Base-by-base conservation (phyloP, 208 protist genomes). In the Trypanosoma grayi region DNA sequence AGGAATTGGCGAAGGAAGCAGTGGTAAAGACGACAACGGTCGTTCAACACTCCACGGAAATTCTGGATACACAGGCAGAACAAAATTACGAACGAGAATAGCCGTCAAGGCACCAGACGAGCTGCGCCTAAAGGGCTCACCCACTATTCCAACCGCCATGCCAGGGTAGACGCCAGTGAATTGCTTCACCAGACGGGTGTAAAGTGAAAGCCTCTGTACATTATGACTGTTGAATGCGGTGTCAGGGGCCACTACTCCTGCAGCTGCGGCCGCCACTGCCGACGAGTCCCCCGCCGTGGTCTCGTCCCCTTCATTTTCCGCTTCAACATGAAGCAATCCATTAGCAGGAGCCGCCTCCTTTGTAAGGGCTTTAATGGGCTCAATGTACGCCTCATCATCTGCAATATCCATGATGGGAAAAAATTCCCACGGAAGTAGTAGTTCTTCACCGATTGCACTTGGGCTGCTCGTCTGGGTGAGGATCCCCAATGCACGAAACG, bases 111-210 rank as follows among this genome's bases (percentile, higher is more conserved):
- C 73, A 40, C 89, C 89, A 5, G 70, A 74, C 4, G 75, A 59
- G 51, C 70, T 89, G 53, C 89, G 86, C 66, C 87, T 81, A 45
- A 85, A 88, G 0, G 84, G 71, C n/a, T 90, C 82, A 30, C 86
- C 89, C n/a, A 89, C 59, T 30, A 95, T 51, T 22, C 89, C 86
- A 25, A 95, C 61, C 0, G 78, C 84, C 78, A 89, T 90, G 25
- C 89, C 89, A 7, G 85, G 73, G 54, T 89, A 90, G n/a, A 95
- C 62, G 0, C 89, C 89, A 1, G 79, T 93, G 61, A 92, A 95
- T 31, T 70, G 57, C 2, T 53, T 54, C 10, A 83, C 60, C 16
- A 82, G 63, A 31, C 70, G 74, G 7, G 73, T 79, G 73, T 85
- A 95, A 14, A 95, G 71, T 5, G 85, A 89, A 25, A 95, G 51